A percentile compares a stretch with the other conserved stretches of the same genome.
Evolutionary conservation across 2,329 filamentous ascomycete species (phyloP).

Genomic region (Rasamsonia emersonii): DNA sequence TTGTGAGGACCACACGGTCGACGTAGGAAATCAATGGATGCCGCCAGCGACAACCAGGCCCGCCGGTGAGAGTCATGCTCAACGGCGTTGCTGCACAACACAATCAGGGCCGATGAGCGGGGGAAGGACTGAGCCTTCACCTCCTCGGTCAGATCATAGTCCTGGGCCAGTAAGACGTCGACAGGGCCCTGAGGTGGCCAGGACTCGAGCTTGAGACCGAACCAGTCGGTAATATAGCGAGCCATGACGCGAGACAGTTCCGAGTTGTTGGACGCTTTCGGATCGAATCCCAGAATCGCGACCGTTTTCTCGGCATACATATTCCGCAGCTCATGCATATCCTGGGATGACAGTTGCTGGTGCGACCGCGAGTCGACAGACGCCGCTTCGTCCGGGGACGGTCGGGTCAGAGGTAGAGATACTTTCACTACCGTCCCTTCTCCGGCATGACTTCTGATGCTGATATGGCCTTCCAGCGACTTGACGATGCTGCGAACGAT

Average conservation of each 20-base stretch:
- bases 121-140: constrained; percentile 10
- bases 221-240: constrained; percentile 30
- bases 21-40: constrained; percentile 29
- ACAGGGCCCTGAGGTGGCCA: constrained; percentile 18
- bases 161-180: constrained; percentile 29
- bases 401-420: constrained; percentile 34
- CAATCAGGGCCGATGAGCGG: constrained; percentile 24
- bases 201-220: constrained; percentile 23
- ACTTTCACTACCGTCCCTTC: constrained; percentile 50
- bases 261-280: constrained; percentile 12
- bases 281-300: constrained; percentile 21
- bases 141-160: constrained; percentile 17
- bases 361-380: constrained; percentile 12
- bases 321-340: constrained; percentile 19
- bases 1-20: constrained; percentile 35
- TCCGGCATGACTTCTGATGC: constrained; percentile 45
- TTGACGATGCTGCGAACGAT: constrained; percentile 56
- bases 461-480: constrained; percentile 51
- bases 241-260: constrained; percentile 19
- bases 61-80: constrained; percentile 23
- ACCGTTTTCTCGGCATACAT: constrained; percentile 17
- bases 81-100: constrained; percentile 28
- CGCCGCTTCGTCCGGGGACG: constrained; percentile 18
- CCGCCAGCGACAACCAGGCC: constrained; percentile 21
- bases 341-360: constrained; percentile 15